Percentiles rank a stretch among this genome's conserved stretches.
phyloP scores from a whole-genome alignment of 139 green algal genomes.

The Asterochloris erici region DNA sequence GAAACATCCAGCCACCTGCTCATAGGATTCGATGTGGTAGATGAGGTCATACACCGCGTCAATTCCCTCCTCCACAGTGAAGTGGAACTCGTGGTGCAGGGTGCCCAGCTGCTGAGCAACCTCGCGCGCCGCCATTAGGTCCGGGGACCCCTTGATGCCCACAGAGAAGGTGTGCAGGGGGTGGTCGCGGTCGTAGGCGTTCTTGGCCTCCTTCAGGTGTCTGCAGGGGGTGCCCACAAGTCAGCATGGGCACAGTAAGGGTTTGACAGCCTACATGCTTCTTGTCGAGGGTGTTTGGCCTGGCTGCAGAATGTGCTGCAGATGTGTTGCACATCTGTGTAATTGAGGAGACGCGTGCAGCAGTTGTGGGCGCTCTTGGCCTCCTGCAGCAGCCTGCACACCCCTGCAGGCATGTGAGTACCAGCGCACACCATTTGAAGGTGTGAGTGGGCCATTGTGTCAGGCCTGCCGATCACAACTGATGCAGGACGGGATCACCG shows the following conservation, averaged over 20 bases:
- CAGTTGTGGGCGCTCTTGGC: too few species aligned
- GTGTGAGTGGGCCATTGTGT: too few species aligned
- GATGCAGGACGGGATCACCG: too few species aligned
- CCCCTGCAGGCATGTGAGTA: too few species aligned
- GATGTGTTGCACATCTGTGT: too few species aligned
- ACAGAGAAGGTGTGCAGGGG: slow-evolving; percentile 90
- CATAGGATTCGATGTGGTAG: slow-evolving; percentile 93
- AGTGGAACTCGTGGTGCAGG: slow-evolving; percentile 95
- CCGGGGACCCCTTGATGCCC: slow-evolving; percentile 85
- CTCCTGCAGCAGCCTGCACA: too few species aligned
- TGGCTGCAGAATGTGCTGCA: too few species aligned
- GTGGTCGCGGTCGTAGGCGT: slow-evolving; percentile 48
- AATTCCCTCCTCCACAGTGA: slow-evolving; percentile 94
- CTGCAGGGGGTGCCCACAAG: slow-evolving; percentile 13
- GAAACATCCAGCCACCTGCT: slow-evolving; percentile 45
- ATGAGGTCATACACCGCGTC: slow-evolving; percentile 95
- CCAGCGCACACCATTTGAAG: too few species aligned
- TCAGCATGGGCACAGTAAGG: background rate
- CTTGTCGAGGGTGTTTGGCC: too few species aligned
- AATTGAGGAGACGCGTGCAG: too few species aligned
- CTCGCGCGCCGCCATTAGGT: slow-evolving; percentile 84
- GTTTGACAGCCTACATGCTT: background rate
- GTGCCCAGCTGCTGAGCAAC: slow-evolving; percentile 93
- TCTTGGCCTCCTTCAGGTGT: slow-evolving; percentile 53
- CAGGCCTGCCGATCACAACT: too few species aligned